phyloP scores from a whole-genome alignment of 2,329 filamentous ascomycete genomes.

The Curvularia sp. region DNA sequence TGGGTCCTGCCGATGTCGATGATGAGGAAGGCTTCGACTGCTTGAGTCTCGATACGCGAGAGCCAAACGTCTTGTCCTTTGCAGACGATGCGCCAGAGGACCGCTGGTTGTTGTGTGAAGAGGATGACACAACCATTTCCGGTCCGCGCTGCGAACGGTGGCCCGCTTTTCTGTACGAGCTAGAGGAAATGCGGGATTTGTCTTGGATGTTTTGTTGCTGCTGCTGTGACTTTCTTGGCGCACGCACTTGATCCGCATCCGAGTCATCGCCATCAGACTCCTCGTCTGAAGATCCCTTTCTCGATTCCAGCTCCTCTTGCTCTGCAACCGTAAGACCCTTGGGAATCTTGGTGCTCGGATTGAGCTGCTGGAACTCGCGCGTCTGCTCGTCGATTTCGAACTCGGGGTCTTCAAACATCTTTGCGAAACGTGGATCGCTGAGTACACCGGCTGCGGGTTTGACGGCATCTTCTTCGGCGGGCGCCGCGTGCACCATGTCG shows the following conservation, averaged over 20 bases:
- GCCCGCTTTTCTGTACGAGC: conserved; percentile 67
- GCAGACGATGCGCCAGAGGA: conserved; percentile 40
- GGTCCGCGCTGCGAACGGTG: conserved; percentile 53
- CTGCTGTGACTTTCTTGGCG: conserved; percentile 37
- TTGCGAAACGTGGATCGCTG: conserved; percentile 83
- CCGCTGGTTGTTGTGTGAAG: conserved; percentile 42
- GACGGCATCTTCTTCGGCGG: conserved; percentile 53
- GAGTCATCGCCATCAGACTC: conserved; percentile 40
- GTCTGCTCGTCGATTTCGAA: conserved; percentile 91
- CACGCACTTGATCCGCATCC: conserved; percentile 4
- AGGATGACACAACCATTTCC: conserved; percentile 64
- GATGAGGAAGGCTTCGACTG: conserved; percentile 27
- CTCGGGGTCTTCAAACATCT: conserved; percentile 90
- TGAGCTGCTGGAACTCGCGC: conserved; percentile 84
- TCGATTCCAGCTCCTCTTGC: conserved; percentile 62
- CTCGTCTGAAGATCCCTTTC: conserved; percentile 48
- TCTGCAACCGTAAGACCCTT: conserved; percentile 66
- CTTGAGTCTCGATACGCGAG: conserved; percentile 57
- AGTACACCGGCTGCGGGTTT: conserved; percentile 65
- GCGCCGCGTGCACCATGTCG: conserved; percentile 46
- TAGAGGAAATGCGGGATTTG: conserved; percentile 65
- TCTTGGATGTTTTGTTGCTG: conserved; percentile 30
- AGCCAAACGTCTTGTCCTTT: conserved; percentile 65
- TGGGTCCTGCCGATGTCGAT: conserved; percentile 18
- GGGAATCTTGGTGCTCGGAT: conserved; percentile 76